Base-by-base conservation (phyloP, 2,329 filamentous ascomycete genomes). In the Colletotrichum sp. region DNA sequence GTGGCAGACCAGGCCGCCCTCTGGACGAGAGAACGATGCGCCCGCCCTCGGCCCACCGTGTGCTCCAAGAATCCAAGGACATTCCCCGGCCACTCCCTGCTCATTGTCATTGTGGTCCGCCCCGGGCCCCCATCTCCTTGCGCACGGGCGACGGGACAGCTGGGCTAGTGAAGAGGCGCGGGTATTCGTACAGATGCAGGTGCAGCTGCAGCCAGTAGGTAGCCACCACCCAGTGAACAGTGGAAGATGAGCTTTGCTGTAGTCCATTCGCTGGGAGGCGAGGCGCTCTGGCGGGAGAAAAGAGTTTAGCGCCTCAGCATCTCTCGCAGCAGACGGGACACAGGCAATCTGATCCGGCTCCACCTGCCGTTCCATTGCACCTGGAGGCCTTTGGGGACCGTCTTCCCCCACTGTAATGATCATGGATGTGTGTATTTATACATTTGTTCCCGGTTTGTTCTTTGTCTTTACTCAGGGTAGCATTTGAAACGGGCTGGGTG, bases 291-390 rank as follows among this genome's bases (percentile, higher is more conserved):
- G 15, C 9, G 57, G 44, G 52, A 59, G 44, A 71, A 59, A 68
- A 32, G 32, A 66, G 70, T 34, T 59, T 75, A 68, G 73, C 70
- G 64, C 48, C 60, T 59, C 36, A 34, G 15, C 32, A 72, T 26
- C 28, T 48, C 67, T 60, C 60, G 68, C 68, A 71, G 60, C 48
- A 60, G 39, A 32, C 66, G 39, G 39, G 39, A 55, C 44, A 22
- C 32, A 28, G 22, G 52, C 34, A 65, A 60, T 70, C 36, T 71
- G 39, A 39, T 62, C 55, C 44, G 59, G 69, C 73, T 72, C 73
- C 69, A 75, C 73, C 69, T 64, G 70, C 63, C 72, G 68, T 75
- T 62, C 63, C 72, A 62, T 75, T 62, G 71, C 52, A 32, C 24
- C 65, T 68, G 15, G 32, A n/a, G 65, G 15, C 22, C 22, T 66